Evolutionary conservation across 495 filamentous ascomycete species (phyloP).

Genomic region (Recurvomyces mirabilis): DNA sequence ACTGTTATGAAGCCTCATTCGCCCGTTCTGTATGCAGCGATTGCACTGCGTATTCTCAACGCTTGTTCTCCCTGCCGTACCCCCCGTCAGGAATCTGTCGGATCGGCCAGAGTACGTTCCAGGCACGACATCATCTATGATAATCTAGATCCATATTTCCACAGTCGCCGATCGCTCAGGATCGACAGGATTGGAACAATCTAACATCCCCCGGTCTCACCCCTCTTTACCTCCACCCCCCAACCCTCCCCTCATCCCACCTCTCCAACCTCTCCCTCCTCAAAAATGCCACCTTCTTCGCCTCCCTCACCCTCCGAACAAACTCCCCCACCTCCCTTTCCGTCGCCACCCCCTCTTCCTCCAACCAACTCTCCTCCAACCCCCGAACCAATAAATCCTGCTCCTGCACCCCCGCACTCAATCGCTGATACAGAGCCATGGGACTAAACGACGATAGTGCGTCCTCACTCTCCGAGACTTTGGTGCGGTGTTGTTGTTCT

Average conservation of each 20-base stretch:
- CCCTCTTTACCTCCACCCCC: conserved; percentile 79
- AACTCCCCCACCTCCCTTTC: conserved; percentile 78
- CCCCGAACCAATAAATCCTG: conserved; percentile 72
- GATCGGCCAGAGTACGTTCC: too few relatives aligned
- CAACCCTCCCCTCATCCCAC: conserved; percentile 91
- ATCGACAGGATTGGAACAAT: too few relatives aligned
- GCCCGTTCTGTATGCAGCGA: too few relatives aligned
- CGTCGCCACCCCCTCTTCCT: conserved; percentile 36
- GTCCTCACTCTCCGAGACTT: conserved; percentile 77
- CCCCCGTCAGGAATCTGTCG: too few relatives aligned
- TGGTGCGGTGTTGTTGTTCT: conserved; percentile 80
- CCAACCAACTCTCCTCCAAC: conserved; percentile 71
- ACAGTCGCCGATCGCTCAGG: too few relatives aligned
- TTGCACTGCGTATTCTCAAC: too few relatives aligned
- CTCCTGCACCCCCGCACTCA: conserved; percentile 63
- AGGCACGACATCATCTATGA: too few relatives aligned
- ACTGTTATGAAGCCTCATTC: too few relatives aligned
- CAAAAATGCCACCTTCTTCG: conserved; percentile 61
- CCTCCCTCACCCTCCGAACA: conserved; percentile 65
- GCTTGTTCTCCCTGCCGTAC: too few relatives aligned
- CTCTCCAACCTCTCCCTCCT: conserved; percentile 73
- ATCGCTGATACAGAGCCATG: conserved; percentile 66
- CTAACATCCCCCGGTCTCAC: too few relatives aligned
- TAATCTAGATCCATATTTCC: too few relatives aligned
- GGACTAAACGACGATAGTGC: conserved; percentile 77